Evolutionary conservation across 345 rosid genomes (phyloP), one percentile per base, ranked within the genome.

Genomic region (Acer campestre): DNA sequence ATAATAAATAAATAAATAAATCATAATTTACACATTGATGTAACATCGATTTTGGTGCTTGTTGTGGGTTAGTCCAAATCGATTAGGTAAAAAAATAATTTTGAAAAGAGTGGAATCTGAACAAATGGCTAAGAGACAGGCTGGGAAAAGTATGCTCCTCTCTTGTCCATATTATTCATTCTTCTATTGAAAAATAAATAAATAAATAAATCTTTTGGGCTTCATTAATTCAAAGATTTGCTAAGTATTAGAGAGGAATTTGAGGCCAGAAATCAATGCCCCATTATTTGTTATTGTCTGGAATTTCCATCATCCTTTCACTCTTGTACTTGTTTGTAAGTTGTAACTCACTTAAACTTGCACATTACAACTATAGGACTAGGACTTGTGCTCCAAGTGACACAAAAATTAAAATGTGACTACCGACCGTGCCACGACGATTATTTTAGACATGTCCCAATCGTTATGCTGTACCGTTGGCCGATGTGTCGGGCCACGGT

Each of bases 1-100:
- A 25, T 0, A 25, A 35, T 4, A 0, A 35, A 31, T 31, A 31
- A 31, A 29, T 29, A 31, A 31, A 35, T 35, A 35, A 35, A 35
- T 58, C 22, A 73, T 42, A 73, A 13, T 23, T 42, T 17, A 10
- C 25, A 61, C 20, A 42, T 59, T 62, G 76, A 78, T 74, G 65
- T 82, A 80, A 80, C 84, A 85, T 80, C 74, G 82, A 85, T 80
- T 64, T 78, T 49, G 85, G 55, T 80, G 88, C 78, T 81, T 59
- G 63, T 7, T n/a, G 27, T 78, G 88, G 74, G 70, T 58, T 53
- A 31, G 79, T 75, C 81, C 71, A 68, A 53, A 70, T 74, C 67
- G 51, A 70, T 77, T 58, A 27, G 73, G 76, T 77, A 58, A 78
- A 73, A 73, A 76, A 77, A 80, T 76, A 76, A 80, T 79, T 66